Conservation (phyloP, 371 early-diverging fungal genomes). For the Saksenaea vasiformis region DNA sequence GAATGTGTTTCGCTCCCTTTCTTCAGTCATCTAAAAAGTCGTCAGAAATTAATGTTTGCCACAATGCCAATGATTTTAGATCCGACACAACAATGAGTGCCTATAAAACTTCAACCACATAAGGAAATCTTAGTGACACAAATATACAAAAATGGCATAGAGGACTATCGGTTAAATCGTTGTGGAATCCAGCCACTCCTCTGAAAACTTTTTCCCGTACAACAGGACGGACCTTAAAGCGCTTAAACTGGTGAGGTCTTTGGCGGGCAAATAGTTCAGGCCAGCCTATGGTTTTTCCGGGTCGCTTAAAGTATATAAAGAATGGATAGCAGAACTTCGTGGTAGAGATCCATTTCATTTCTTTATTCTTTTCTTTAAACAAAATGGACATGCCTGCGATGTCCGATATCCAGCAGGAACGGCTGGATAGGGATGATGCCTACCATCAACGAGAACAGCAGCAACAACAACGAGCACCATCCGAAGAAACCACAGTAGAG, state of each 20-base stretch:
- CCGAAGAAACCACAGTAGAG: not conserved
- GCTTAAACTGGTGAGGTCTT: not conserved
- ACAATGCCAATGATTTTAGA: too few species aligned
- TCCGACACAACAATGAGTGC: too few species aligned
- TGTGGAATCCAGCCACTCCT: not conserved
- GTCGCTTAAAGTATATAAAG: not conserved
- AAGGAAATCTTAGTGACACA: too few species aligned
- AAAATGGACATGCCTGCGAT: not conserved
- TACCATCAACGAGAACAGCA: not conserved
- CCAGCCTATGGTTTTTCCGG: not conserved
- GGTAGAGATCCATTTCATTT: not conserved
- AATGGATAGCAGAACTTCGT: not conserved
- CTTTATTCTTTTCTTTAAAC: not conserved
- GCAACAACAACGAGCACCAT: not conserved
- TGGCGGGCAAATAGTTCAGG: conserved; percentile 2
- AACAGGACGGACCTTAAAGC: not conserved
- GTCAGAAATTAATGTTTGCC: too few species aligned
- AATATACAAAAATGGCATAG: too few species aligned
- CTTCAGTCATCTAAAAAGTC: too few species aligned
- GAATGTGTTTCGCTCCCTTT: too few species aligned
- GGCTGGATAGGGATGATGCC: not conserved
- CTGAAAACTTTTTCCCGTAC: conserved; percentile 2
- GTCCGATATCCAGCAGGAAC: not conserved
- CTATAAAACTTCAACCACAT: too few species aligned
- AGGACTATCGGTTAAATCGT: too few species aligned